Base-by-base conservation (phyloP, 306 rosid species). In the Sicyos baderoa region DNA sequence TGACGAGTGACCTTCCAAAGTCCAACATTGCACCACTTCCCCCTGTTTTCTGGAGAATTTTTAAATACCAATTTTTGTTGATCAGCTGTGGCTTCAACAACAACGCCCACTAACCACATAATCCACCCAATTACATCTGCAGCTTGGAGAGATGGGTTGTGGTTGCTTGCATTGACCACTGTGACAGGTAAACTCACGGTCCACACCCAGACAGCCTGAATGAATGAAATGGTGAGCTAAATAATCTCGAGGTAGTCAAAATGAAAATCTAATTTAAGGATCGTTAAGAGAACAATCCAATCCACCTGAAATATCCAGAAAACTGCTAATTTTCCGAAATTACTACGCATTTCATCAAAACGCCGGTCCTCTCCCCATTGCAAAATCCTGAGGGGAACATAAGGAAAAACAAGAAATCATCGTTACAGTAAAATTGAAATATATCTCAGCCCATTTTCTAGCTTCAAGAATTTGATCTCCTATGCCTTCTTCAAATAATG, bases 151-250 rank as follows among this genome's bases (percentile, higher is more conserved):
- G 79, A 75, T 64, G 99, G 94, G 58, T 77, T 84, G 71, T 81
- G 76, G 82, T 74, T 70, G 74, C 89, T 88, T 54, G 97, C 86
- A 84, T 93, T 93, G 54, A 88, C 95, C 51, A 93, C 67, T 1
- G 97, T 93, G 50, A 90, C 86, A 21, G 97, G 99, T 76, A 90
- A 88, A 78, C 97, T 90, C 76, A 93, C 99, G 25, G 91, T 48
- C 97, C 99, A 93, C 56, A 93, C 97, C 99, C 99, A 93, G 63
- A 86, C 87, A 74, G 97, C 97, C 99, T 93, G 85, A 66, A 83
- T 59, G 13, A 16, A 72, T 58, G 23, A 60, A 70, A 54, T 27
- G 63, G 48, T 50, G 13, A 12, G 48, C 25, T 29, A 11, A 49
- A 27, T 23, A 12, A 14, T 25, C 53, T 40, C 22, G 18, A 54